Evolutionary conservation across 116 monocot species (phyloP), one percentile per base, ranked within the genome.

Genomic region (Cymodocea nodosa): DNA sequence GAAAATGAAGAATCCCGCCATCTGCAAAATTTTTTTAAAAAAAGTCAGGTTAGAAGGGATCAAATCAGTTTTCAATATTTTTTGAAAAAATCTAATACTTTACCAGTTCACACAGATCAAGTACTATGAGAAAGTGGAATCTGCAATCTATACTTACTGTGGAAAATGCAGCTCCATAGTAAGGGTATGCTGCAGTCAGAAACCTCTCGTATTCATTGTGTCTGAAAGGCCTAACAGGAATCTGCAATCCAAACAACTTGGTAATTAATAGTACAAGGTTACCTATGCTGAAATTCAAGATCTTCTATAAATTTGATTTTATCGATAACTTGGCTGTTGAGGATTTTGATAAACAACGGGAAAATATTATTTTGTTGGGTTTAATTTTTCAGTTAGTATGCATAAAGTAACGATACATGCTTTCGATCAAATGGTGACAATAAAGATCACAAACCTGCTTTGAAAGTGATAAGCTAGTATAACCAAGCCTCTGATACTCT

Each of bases 171-270:
- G 88, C 91, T 34, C 87, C 82, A 73, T 97, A 97, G 65, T 97
- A 97, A 22, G 97, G 91, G 75, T 78, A 91, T n/a, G 91, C 97
- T 22, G 97, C 76, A 17, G 80, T 78, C 65, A 97, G 88, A 76
- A 97, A 97, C 70, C 91, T 88, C 75, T 97, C 97, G 37, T 97
- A 91, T 57, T 97, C 97, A 77, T 97, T 86, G 68, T 91, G 97
- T 70, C 71, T 82, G 72, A 78, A 91, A 37, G 97, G 97, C 17
- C 88, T 30, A 53, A 91, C 92, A 16, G 91, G 97, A 56, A 97
- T 97, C 97, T 97, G 88, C 69, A 79, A 62, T 34, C 22, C 39
- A 59, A 61, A 51, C 12, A 4, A 10, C 12, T 44, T 44, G 30
- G 30, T 30, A 3, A 30, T 30, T 30, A 3, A 3, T 30, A 44